Evolutionary conservation across 495 filamentous ascomycete genomes (phyloP), one percentile per base, ranked within the genome.

Genomic region (Aspergillus ostianus): DNA sequence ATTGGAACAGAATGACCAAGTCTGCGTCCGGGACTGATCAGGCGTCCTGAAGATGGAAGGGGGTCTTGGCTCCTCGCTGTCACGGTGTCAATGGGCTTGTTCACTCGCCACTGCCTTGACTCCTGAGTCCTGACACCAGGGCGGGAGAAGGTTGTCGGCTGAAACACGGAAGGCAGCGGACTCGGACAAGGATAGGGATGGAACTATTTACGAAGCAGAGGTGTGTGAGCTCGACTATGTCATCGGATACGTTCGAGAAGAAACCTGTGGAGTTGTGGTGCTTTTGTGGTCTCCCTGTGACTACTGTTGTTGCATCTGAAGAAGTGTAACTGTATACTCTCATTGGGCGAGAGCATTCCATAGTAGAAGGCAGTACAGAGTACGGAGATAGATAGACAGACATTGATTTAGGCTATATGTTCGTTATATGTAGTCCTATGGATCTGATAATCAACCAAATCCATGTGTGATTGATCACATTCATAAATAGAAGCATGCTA

Each of bases 401-500:
- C 36, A 41, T 17, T 12, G 3, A 41, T 41, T 41, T 41, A 41
- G 36, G 36, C 36, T 41, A 41, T 41, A 41, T 41, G 10, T 1
- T 41, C 12, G 13, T 10, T 41, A 41, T 13, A 13, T 41, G 36
- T 17, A 17, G 13, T 15, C 1, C 3, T 2, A 41, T 41, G 36
- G 36, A 41, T 41, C 36, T 41, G 36, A 41, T 41, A 41, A 15
- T 12, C 13, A 26, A 2, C 36, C 2, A 17, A 17, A 1, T 41
- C 17, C 4, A n/a, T 6, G 5, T 26, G 18, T 45, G 41, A 55
- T 17, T 19, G 36, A 20, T 19, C 10, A 56, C 6, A 56, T 36
- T 49, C 30, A 18, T 21, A 44, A 57, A 57, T 57, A 49, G 55
- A 57, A 30, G 19, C 55, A 48, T 56, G 30, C 45, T 56, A 56